Base-by-base conservation (phyloP, 352 stramenopile genomes). In the Phytophthora capsici region DNA sequence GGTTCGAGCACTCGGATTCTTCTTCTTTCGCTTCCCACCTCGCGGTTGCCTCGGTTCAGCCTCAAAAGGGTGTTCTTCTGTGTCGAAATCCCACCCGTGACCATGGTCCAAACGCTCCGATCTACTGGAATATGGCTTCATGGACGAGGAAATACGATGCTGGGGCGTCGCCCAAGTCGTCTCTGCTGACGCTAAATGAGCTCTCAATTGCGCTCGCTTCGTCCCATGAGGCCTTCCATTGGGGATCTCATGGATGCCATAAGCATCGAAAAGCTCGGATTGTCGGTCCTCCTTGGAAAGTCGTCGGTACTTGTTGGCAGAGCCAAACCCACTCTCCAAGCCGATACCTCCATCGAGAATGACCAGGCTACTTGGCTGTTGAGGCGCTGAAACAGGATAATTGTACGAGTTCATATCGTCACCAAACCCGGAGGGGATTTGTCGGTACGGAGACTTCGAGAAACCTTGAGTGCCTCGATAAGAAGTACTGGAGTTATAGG, bases 201-300 rank as follows among this genome's bases (percentile, higher is more conserved):
- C 81, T 57, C 75, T 78, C 2, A 90, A 61, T 41, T 91, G 79
- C 13, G 76, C 68, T 34, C 83, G 66, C 48, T 90, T 91, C 34
- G 88, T 84, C 6, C 80, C 79, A 48, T 66, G 73, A 43, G 22
- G 45, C 34, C 47, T 66, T 52, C 52, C 38, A 26, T 26, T 56
- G 12, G 28, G 17, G 25, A 34, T 25, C 13, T 14, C 61, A 12
- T 46, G 71, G 10, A 93, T 71, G 1, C 82, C 84, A 45, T 93
- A 93, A 4, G 82, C 86, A 25, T 90, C 82, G 38, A 91, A 86
- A 3, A 93, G 63, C 25, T 84, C 63, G 2, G 73, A 80, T 28
- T 90, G 79, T 2, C 75, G 65, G 16, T 87, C 80, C 40, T 88
- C 71, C 26, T 85, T 87, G 1, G 77, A 73, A 49, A 76, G 69